Conservation (phyloP, 2,329 filamentous ascomycete genomes). For the Curvularia hawaiiensis region DNA sequence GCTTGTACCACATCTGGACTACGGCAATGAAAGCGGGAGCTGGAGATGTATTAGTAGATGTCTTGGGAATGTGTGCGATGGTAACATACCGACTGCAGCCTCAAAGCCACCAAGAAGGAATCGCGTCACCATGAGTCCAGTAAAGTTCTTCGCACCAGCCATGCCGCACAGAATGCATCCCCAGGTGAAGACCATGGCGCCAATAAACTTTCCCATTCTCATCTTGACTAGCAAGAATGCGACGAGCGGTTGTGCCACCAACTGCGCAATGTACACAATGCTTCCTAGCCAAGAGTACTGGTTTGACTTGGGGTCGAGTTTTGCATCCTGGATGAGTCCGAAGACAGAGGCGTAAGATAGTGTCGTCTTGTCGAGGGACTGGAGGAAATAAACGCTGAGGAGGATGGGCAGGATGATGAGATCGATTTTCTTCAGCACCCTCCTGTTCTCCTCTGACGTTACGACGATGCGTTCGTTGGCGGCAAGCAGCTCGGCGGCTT, state of each 20-base stretch:
- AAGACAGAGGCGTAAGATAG: slow-evolving; percentile 67
- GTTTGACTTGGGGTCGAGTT: slow-evolving; percentile 57
- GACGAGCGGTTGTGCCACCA: slow-evolving; percentile 59
- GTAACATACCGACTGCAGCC: slow-evolving; percentile 53
- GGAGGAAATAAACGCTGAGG: slow-evolving; percentile 66
- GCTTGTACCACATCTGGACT: slow-evolving; percentile 63
- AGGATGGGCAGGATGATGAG: slow-evolving; percentile 60
- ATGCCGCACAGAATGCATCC: slow-evolving; percentile 65
- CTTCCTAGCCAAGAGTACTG: slow-evolving; percentile 60
- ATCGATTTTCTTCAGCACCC: slow-evolving; percentile 59
- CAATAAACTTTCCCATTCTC: slow-evolving; percentile 65
- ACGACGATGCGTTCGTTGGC: slow-evolving; percentile 54
- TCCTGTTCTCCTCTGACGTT: slow-evolving; percentile 58
- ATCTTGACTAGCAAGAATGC: slow-evolving; percentile 64
- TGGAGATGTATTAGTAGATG: slow-evolving; percentile 11
- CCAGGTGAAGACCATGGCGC: slow-evolving; percentile 58
- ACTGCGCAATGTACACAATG: slow-evolving; percentile 61
- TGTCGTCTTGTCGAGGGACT: slow-evolving; percentile 67
- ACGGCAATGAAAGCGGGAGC: slow-evolving; percentile 39
- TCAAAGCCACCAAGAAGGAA: slow-evolving; percentile 73
- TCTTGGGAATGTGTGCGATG: neutral
- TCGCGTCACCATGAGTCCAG: slow-evolving; percentile 64
- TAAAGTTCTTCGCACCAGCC: slow-evolving; percentile 65
- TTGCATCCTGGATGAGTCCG: slow-evolving; percentile 63
- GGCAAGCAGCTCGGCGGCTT: slow-evolving; percentile 57